A percentile compares a stretch with the other conserved stretches of the same genome.
Conservation (phyloP, 148 eudicot species). For the Vaccinium macrocarpon region DNA sequence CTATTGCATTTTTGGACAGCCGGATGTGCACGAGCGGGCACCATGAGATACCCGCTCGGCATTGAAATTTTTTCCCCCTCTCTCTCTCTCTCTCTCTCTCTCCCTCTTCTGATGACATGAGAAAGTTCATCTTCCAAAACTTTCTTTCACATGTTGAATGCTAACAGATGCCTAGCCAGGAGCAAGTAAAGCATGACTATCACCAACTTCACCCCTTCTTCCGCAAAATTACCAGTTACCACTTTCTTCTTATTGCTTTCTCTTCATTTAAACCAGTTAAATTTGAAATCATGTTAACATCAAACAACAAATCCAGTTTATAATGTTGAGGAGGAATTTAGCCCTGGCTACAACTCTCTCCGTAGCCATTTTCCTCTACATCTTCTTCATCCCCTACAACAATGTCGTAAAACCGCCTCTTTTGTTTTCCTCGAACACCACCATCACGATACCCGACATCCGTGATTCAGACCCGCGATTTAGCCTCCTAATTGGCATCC, state of each 20-base stretch:
- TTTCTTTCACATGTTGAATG: slow-evolving; percentile 7
- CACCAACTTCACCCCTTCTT: background rate
- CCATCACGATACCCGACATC: background rate
- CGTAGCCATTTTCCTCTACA: slow-evolving; percentile 23
- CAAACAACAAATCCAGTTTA: background rate
- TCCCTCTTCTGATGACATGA: background rate
- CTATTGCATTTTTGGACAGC: too few species aligned
- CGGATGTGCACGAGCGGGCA: too few species aligned
- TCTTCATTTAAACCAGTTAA: background rate
- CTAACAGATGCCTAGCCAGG: background rate
- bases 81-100: background rate
- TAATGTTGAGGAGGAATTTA: slow-evolving; percentile 17
- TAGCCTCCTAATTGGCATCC: slow-evolving; percentile 48
- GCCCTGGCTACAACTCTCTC: slow-evolving; percentile 23
- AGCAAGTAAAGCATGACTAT: slow-evolving; percentile 21
- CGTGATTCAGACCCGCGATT: slow-evolving; percentile 18
- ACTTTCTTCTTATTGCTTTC: background rate
- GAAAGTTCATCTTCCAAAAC: slow-evolving; percentile 9
- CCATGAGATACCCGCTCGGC: too few species aligned
- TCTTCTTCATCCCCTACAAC: slow-evolving; percentile 32
- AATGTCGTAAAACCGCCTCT: slow-evolving; percentile 26
- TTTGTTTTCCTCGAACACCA: slow-evolving; percentile 16
- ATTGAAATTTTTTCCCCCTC: background rate
- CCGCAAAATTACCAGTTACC: background rate
- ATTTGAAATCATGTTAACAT: background rate